A percentile compares a stretch with the other conserved stretches of the same genome.
Evolutionary conservation across 805 yeast genomes (phyloP).

Genomic region (Hanseniaspora occidentalis): DNA sequence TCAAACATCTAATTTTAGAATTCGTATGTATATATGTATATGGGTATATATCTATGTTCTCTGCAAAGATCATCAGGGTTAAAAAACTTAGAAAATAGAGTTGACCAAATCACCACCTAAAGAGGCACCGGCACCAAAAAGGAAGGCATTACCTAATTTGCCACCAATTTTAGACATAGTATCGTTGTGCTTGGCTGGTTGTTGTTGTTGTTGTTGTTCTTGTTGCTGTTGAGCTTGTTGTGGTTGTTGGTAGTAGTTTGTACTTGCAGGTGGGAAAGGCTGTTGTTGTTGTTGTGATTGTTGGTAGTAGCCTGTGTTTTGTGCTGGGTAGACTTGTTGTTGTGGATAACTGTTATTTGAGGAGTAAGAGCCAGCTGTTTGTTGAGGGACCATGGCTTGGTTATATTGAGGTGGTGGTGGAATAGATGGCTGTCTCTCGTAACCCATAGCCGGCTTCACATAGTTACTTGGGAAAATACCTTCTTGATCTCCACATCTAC

Average conservation of each 20-base stretch:
- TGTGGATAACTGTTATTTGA: constrained; percentile 16
- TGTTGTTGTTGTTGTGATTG: constrained; percentile 25
- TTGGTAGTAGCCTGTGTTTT: constrained; percentile 35
- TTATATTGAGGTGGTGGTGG: neutral
- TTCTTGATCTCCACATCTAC: constrained; percentile 40
- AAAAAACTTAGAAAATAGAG: constrained; percentile 39
- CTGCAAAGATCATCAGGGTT: too few relatives aligned
- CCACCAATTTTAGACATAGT: constrained; percentile 54
- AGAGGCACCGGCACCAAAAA: constrained; percentile 95
- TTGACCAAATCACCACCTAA: constrained; percentile 75
- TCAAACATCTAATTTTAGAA: too few relatives aligned
- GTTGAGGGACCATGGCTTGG: constrained; percentile 1
- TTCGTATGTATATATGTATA: too few relatives aligned
- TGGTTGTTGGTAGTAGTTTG: constrained; percentile 24
- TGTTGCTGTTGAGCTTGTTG: constrained; percentile 14
- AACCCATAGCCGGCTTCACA: constrained; percentile 33
- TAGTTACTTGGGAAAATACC: constrained; percentile 92
- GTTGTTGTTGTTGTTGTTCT: constrained; percentile 12
- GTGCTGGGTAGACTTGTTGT: constrained; percentile 40
- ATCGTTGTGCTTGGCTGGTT: constrained; percentile 19
- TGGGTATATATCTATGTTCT: too few relatives aligned
- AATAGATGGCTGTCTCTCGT: constrained; percentile 1
- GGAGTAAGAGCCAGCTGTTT: constrained; percentile 8
- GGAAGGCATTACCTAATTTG: constrained; percentile 82
- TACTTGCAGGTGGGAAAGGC: constrained; percentile 8